Evolutionary conservation across 441 rosid species (phyloP), one percentile per base, ranked within the genome.

Genomic region (Eutrema salsugineum): DNA sequence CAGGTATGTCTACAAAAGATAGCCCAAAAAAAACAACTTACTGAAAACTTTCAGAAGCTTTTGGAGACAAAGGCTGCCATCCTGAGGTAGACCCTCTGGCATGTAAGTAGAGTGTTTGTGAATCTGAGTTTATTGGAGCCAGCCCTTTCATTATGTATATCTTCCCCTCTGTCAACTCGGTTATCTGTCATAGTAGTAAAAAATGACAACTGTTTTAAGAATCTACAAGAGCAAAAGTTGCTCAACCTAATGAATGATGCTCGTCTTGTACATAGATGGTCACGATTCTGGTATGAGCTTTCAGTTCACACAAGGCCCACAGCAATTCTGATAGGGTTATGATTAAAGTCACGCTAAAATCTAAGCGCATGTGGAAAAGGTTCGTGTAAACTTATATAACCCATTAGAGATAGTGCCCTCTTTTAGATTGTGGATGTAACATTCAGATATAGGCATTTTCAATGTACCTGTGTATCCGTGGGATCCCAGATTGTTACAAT

Each of bases 401-500:
- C 53, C 40, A 40, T 8, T 54, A 30, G 12, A 12, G 33, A 46
- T 32, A 4, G 19, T 59, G 11, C 27, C 39, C 28, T 44, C 11
- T 6, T 44, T 62, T 4, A 20, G 36, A 27, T 24, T 63, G 7
- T 43, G 47, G 38, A 51, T 71, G 46, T 24, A 64, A 27, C 11
- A 27, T 22, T 35, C 48, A 56, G 38, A 44, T 16, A 58, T 50
- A 73, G 43, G 76, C 59, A 61, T 56, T 69, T 38, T 60, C 62
- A 53, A 73, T 55, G 71, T 62, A 90, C 99, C 95, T 89, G 98
- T 81, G 80, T 83, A 78, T 93, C 97, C 12, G 95, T 86, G 9
- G 99, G 99, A 76, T 85, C 85, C 99, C 99, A 95, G 78, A 93
- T 88, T 54, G 98, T 89, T 82, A 93, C 80, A 46, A 93, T 78